A percentile compares a stretch with the other conserved stretches of the same genome.
Conservation (phyloP, 768 basidiomycete species). For the Lyophyllum decastes region DNA sequence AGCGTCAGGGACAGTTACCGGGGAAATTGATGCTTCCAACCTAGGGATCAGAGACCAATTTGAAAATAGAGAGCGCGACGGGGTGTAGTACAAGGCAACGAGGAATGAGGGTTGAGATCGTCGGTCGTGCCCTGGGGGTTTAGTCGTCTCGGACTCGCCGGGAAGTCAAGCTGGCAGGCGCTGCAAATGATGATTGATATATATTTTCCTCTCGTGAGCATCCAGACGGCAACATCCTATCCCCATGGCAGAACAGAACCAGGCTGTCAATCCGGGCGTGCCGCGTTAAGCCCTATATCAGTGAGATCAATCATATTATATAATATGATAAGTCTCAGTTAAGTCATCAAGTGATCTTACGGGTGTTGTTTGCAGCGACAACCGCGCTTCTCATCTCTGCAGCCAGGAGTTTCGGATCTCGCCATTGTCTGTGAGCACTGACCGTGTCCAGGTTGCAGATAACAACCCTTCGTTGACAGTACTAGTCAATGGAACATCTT, state of each 20-base stretch:
- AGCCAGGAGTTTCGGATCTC: not conserved
- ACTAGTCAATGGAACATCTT: too few species aligned
- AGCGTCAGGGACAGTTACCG: not conserved
- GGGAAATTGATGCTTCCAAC: too few species aligned
- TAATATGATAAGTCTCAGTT: constrained; percentile 1
- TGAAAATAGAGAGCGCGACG: not conserved
- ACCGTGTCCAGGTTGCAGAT: not conserved
- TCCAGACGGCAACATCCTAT: not conserved
- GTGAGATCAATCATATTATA: not conserved
- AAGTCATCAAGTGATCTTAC: not conserved
- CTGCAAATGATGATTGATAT: constrained; percentile 10
- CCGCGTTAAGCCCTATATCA: not conserved
- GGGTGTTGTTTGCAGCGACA: too few species aligned
- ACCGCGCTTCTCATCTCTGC: not conserved
- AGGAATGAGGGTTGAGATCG: not conserved
- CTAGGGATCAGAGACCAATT: not conserved
- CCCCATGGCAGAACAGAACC: constrained; percentile 2
- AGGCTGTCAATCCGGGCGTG: not conserved
- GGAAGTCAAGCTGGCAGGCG: constrained; percentile 1
- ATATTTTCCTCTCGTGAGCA: not conserved
- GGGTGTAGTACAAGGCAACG: not conserved
- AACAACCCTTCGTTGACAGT: not conserved
- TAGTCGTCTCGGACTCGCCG: not conserved
- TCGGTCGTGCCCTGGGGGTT: not conserved
- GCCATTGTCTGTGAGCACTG: not conserved